Conservation (phyloP, 257 asterid species). For the Ophiorrhiza pumila region DNA sequence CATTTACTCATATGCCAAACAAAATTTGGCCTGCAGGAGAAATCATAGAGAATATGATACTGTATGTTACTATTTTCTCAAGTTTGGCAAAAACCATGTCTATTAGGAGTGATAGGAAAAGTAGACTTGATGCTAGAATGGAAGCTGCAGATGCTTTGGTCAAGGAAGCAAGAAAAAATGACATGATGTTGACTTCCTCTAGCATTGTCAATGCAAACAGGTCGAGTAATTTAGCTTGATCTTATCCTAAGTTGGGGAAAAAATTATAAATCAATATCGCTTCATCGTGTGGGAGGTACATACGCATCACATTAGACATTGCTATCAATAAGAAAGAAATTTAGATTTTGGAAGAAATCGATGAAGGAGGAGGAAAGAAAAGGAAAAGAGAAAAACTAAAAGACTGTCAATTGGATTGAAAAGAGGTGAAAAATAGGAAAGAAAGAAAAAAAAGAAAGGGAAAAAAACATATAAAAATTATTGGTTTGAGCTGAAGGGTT, state of each 20-base stretch:
- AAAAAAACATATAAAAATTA: too few species aligned
- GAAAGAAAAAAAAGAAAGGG: too few species aligned
- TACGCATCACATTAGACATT: background rate
- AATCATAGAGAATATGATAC: slow-evolving; percentile 49
- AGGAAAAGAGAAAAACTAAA: too few species aligned
- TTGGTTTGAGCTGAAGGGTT: too few species aligned
- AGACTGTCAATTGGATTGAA: too few species aligned
- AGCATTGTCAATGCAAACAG: slow-evolving; percentile 34
- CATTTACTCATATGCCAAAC: background rate
- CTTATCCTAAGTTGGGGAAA: slow-evolving; percentile 55
- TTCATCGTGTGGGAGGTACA: slow-evolving; percentile 64
- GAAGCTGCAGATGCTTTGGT: slow-evolving; percentile 41
- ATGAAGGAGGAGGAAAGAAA: too few species aligned
- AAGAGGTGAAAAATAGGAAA: too few species aligned
- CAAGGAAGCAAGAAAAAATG: slow-evolving; percentile 61
- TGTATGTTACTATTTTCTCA: slow-evolving; percentile 46
- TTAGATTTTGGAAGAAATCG: too few species aligned
- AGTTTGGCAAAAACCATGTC: slow-evolving; percentile 50
- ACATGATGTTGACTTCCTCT: slow-evolving; percentile 52
- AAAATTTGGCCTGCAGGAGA: background rate
- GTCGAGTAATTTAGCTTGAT: slow-evolving; percentile 31
- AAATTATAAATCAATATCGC: slow-evolving; percentile 67
- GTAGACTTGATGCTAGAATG: slow-evolving; percentile 35
- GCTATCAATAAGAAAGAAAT: too few species aligned
- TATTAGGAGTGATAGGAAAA: slow-evolving; percentile 41